Evolutionary conservation across 202 grass and related monocot species (phyloP), one percentile per base, ranked within the genome.

Genomic region (Carex arenaria): DNA sequence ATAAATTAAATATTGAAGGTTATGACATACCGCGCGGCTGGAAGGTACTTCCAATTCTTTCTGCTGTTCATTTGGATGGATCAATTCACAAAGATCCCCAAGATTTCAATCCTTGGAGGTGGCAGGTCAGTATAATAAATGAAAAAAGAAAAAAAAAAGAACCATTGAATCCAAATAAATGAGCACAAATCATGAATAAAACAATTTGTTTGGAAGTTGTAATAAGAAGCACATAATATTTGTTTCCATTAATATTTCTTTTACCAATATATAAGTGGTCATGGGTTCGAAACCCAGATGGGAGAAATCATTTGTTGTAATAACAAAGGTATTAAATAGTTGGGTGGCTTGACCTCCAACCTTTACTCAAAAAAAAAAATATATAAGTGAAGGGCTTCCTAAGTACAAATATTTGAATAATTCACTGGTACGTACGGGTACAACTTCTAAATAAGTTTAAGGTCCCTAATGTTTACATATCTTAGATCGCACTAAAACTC

Each of bases 71-170:
- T 55, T 72, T 85, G 70, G 83, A 89, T 64, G n/a, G 43, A 62
- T 85, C 87, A 26, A 47, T 86, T 12, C 52, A 89, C 42, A 13
- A 72, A 13, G 71, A 89, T 55, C 79, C 87, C 54, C 20, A 40
- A 7, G 13, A 62, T 12, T 89, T 89, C 87, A 72, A 85, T 75
- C 87, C 87, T 31, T 81, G 87, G 87, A 89, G 87, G 66, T 89
- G 87, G 87, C 78, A 89, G 87, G 83, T 85, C 7, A 68, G 70
- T 60, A 79, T n/a, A n/a, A n/a, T n/a, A n/a, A 23, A 36, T 19
- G 38, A 61, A 57, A 10, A 77, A 31, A 4, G 31, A 80, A 11
- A 57, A 54, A 30, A 53, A 20, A 40, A 5, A 45, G 1, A 45
- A 42, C 4, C 28, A 56, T 42, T 42, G 66, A 68, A 42, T 7